Evolutionary conservation across 2,329 filamentous ascomycete species (phyloP).

Genomic region (Lachnellula subtilissima): DNA sequence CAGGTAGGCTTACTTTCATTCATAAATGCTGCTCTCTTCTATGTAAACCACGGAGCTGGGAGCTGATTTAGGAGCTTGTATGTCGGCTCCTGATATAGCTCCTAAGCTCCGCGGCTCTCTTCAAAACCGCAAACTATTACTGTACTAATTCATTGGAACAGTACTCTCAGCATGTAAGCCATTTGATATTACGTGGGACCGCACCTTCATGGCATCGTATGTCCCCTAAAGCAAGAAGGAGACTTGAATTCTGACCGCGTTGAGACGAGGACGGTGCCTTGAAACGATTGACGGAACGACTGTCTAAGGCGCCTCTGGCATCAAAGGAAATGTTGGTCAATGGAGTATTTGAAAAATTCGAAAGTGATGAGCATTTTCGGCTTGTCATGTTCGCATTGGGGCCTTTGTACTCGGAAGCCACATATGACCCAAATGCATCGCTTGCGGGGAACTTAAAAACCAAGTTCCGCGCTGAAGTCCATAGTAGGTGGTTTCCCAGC

Average conservation of each 20-base stretch:
- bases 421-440: conserved; percentile 32
- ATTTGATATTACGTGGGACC: conserved; percentile 35
- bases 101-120: no score
- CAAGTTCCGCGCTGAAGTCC: conserved; percentile 34
- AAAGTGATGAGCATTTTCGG: conserved; percentile 36
- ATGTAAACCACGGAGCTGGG: no score
- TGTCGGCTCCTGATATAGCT: no score
- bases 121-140: no score
- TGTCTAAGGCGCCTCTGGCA: conserved; percentile 30
- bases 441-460: conserved; percentile 29
- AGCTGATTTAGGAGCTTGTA: no score
- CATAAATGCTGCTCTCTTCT: no score
- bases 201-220: conserved; percentile 36
- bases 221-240: conserved; percentile 29
- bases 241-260: conserved; percentile 27
- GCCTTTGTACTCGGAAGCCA: conserved; percentile 34
- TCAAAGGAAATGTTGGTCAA: conserved; percentile 35
- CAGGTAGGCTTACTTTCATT: no score
- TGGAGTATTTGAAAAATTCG: conserved; percentile 36
- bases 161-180: conserved; percentile 30
- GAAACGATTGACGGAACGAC: no score
- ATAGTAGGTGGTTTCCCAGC: conserved; percentile 20
- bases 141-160: conserved; percentile 7
- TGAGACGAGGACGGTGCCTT: no score
- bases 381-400: conserved; percentile 36